phyloP scores from a whole-genome alignment of 2,329 filamentous ascomycete genomes.

The Phoma sp. region DNA sequence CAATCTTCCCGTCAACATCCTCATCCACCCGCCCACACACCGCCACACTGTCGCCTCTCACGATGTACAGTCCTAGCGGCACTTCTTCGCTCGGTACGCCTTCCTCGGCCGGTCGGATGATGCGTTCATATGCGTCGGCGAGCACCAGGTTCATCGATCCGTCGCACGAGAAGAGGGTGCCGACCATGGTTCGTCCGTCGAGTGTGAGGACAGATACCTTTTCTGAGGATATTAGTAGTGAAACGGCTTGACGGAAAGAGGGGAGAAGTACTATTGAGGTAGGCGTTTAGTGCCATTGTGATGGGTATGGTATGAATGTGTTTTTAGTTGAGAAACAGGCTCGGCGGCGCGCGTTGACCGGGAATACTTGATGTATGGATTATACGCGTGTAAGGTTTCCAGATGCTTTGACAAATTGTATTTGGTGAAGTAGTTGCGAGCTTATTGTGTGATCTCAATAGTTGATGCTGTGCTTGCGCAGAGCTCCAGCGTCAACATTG shows the following conservation, averaged over 20 bases:
- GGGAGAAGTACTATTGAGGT: conserved; percentile 50
- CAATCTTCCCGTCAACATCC: conserved; percentile 84
- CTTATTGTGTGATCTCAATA: not conserved
- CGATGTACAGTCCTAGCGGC: conserved; percentile 86
- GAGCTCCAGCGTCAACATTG: conserved; percentile 8
- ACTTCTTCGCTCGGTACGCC: conserved; percentile 81
- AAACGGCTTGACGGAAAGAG: not conserved
- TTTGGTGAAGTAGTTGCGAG: not conserved
- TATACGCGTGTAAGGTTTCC: too few species aligned
- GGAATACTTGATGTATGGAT: not conserved
- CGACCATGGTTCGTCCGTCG: conserved; percentile 80
- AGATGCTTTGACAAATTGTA: not conserved
- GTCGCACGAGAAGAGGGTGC: conserved; percentile 84
- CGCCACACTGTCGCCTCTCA: conserved; percentile 93
- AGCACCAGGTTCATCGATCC: conserved; percentile 93
- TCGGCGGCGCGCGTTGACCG: not conserved
- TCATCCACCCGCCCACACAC: conserved; percentile 90
- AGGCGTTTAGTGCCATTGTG: conserved; percentile 53
- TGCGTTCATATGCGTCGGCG: conserved; percentile 81
- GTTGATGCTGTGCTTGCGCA: not conserved
- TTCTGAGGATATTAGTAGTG: conserved; percentile 62
- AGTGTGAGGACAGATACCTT: conserved; percentile 91
- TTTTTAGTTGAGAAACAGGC: not conserved
- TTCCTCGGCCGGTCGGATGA: conserved; percentile 87
- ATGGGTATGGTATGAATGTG: not conserved